phyloP scores from a whole-genome alignment of 75 land plant genomes.

The Selaginella tamariscina region DNA sequence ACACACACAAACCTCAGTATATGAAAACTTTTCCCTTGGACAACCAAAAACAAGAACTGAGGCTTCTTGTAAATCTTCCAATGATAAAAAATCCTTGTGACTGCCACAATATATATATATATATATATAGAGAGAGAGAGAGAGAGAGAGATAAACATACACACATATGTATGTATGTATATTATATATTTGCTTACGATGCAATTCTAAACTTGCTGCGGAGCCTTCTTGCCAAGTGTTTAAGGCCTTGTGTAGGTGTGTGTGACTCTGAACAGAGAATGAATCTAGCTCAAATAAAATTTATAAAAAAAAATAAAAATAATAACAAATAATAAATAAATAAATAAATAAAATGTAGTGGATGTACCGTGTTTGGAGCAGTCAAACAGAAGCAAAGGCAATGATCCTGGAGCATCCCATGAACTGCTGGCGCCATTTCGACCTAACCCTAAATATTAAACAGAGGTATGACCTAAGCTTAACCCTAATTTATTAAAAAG shows the following conservation, averaged over 20 bases:
- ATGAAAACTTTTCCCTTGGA: conserved; percentile 24
- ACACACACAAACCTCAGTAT: conserved; percentile 13
- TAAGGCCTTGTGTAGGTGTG: too few relatives aligned
- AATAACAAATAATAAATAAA: not conserved
- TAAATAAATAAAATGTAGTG: not conserved
- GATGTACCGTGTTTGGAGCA: not conserved
- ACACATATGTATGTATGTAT: too few relatives aligned
- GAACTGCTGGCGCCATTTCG: too few relatives aligned
- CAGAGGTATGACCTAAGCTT: too few relatives aligned
- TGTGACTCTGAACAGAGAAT: too few relatives aligned
- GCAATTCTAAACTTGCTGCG: not conserved
- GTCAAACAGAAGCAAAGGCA: not conserved
- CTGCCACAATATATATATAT: not conserved
- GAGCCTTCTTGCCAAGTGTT: not conserved
- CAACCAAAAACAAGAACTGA: conserved; percentile 24
- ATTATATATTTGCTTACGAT: too few relatives aligned
- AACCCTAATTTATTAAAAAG: too few relatives aligned
- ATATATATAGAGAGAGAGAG: not conserved
- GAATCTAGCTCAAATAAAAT: too few relatives aligned
- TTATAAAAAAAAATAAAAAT: not conserved
- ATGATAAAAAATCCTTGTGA: conserved; percentile 22
- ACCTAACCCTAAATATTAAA: too few relatives aligned
- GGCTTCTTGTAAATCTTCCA: conserved; percentile 15
- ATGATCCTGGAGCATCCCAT: not conserved
- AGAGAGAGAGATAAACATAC: not conserved